Base-by-base conservation (phyloP, 805 yeast genomes). In the Wickerhamomyces queroliae region DNA sequence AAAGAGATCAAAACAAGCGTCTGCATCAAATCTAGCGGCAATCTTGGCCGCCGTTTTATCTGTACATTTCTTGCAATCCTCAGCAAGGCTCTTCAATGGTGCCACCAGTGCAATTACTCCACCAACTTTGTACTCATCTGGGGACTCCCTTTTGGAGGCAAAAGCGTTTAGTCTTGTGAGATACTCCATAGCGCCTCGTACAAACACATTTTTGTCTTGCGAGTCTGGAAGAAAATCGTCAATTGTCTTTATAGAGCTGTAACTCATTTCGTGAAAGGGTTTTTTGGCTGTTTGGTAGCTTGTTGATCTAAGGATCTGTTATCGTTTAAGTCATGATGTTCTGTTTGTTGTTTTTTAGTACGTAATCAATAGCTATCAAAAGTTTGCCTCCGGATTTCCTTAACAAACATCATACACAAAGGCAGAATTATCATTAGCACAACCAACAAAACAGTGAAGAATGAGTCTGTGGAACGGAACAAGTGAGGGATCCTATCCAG, bases 81-180 rank as follows among this genome's bases (percentile, higher is more conserved):
- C 13, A 19, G 36, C 17, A 11, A 46, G n/a, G 5, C 25, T 35
- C 35, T 37, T 37, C 20, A 49, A 16, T 5, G 36, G 34, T 9
- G 42, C 49, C 3, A 46, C 49, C 15, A 44, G 54, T 3, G 74
- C 72, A 2, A 64, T 26, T 3, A 58, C 67, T 1, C 72, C 76
- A 1, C 76, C 76, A 6, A 64, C 44, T 11, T 63, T 71, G 21
- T 67, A 71, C 5, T 74, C 69, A 58, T 69, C 69, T 66, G 17
- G 72, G 15, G 30, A 18, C 16, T 27, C 27, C 9, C 24, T 19
- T 3, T 9, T 13, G 19, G 40, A 30, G 23, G 36, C 31, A 32
- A 29, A 37, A 3, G 28, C 11, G 16, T 37, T 33, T 15, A 37
- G 13, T 16, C 17, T 27, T 16, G 24, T 27, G 13, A 37, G 19